A percentile compares a stretch with the other conserved stretches of the same genome.
These are phyloP conservation scores for Blastocystis sp. DNA, from an alignment of 352 stramenopile species.

Conservation along the genomic window DNA sequence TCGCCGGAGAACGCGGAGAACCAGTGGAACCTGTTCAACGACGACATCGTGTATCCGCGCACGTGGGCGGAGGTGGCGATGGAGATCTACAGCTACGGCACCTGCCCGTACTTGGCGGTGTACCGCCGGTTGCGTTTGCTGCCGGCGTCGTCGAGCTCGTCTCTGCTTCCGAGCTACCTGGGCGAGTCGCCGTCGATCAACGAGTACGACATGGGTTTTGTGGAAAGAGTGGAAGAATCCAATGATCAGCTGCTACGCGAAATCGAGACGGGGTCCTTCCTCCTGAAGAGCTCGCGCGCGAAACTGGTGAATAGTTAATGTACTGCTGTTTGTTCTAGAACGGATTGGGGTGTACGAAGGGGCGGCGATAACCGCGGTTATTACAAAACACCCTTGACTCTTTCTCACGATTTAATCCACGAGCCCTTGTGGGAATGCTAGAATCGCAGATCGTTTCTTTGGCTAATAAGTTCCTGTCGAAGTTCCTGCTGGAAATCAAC, in stretches of 20 bases:
- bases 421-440: neutral
- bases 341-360: neutral
- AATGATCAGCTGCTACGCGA: slow-evolving; percentile 53
- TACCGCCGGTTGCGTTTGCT: neutral
- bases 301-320: neutral
- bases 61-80: slow-evolving; percentile 24
- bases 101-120: slow-evolving; percentile 21
- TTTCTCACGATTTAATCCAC: neutral
- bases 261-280: neutral
- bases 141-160: neutral
- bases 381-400: neutral
- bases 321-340: slow-evolving; percentile 13
- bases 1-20: slow-evolving; percentile 14
- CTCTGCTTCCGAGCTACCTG: slow-evolving; percentile 26
- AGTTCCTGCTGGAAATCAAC: slow-evolving; percentile 36
- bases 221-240: neutral
- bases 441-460: slow-evolving; percentile 55
- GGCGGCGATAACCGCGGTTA: slow-evolving; percentile 36
- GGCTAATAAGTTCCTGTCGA: slow-evolving; percentile 65
- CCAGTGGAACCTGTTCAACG: slow-evolving; percentile 56
- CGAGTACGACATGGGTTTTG: slow-evolving; percentile 16
- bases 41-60: slow-evolving; percentile 12
- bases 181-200: neutral
- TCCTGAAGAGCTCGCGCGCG: neutral
- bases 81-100: slow-evolving; percentile 43